Conservation (phyloP, 164 flowering plant species). For the Liquidambar formosana region DNA sequence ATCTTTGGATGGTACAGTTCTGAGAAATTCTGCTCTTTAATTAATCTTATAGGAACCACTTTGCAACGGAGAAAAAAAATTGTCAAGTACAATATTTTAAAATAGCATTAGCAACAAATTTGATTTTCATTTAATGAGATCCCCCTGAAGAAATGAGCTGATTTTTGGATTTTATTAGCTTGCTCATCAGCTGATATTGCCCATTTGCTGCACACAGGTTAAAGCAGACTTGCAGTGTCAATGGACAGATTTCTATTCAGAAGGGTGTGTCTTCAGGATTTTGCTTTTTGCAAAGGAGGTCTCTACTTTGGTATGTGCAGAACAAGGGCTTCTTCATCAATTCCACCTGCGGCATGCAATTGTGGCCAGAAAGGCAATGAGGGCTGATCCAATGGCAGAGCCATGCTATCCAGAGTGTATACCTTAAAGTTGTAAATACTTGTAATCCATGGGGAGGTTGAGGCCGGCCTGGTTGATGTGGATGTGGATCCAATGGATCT, state of each 20-base stretch:
- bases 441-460: constrained; percentile 91
- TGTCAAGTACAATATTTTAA: neutral
- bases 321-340: constrained; percentile 52
- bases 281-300: constrained; percentile 94
- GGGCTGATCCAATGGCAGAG: constrained; percentile 88
- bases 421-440: too few species aligned
- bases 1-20: too few species aligned
- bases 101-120: neutral
- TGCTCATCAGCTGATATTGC: neutral
- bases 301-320: constrained; percentile 87
- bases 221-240: constrained; percentile 76
- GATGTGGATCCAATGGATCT: constrained; percentile 89
- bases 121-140: neutral
- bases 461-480: constrained; percentile 86
- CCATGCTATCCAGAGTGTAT: constrained; percentile 89
- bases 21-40: too few species aligned
- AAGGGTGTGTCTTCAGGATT: constrained; percentile 82
- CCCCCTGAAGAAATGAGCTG: neutral
- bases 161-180: neutral
- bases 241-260: constrained; percentile 81
- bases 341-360: constrained; percentile 98
- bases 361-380: constrained; percentile 91
- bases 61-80: too few species aligned
- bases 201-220: constrained; percentile 42
- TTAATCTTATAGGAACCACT: too few species aligned